Evolutionary conservation across 192 early-diverging fungal species (phyloP).

Genomic region (Fimicolochytrium jonesii): DNA sequence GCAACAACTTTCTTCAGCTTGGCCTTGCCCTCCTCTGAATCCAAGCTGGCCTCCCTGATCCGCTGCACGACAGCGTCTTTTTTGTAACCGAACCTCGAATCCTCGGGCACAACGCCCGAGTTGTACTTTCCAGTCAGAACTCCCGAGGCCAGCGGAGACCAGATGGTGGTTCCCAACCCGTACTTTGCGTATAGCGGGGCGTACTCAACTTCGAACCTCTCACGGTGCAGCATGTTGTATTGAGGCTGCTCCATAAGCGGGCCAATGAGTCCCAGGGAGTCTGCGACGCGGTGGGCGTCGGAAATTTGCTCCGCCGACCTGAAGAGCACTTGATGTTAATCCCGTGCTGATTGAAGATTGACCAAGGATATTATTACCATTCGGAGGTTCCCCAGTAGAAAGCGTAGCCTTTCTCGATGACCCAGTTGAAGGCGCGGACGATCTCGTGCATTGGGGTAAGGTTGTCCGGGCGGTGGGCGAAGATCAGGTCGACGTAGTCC

Average conservation of each 20-base stretch:
- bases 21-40: conserved; percentile 59
- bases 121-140: conserved; percentile 72
- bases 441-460: conserved; percentile 81
- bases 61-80: conserved; percentile 55
- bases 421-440: conserved; percentile 78
- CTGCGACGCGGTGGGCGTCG: conserved; percentile 70
- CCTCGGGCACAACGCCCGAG: conserved; percentile 55
- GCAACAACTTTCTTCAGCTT: conserved; percentile 63
- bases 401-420: conserved; percentile 74
- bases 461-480: conserved; percentile 74
- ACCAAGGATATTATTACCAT: no score
- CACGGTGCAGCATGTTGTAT: conserved; percentile 83
- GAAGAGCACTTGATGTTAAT: no score
- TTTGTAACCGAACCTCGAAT: conserved; percentile 61
- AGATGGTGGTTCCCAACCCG: conserved; percentile 68
- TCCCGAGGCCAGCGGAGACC: conserved; percentile 74
- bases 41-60: conserved; percentile 46
- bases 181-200: conserved; percentile 62
- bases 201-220: conserved; percentile 71
- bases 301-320: conserved; percentile 69
- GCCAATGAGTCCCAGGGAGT: conserved; percentile 60
- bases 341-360: no score
- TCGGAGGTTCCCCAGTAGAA: conserved; percentile 83
- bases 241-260: conserved; percentile 74
- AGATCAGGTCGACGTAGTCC: conserved; percentile 58